Percentiles rank a stretch among this genome's conserved stretches.
phyloP scores from a whole-genome alignment of 345 rosid species.

The Durio zibethinus region DNA sequence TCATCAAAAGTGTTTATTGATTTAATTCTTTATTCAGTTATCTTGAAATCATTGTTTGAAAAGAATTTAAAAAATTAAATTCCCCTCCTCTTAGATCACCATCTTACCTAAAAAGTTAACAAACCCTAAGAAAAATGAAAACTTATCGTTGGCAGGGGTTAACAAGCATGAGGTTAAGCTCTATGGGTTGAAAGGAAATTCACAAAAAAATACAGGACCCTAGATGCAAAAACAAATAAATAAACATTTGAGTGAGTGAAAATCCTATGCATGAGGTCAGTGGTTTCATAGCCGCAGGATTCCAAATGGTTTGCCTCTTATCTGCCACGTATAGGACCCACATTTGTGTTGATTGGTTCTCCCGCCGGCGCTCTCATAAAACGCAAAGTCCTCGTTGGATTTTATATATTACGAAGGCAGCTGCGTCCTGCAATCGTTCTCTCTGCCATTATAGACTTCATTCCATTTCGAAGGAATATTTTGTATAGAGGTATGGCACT shows the following conservation, averaged over 20 bases:
- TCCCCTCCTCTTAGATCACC: no score
- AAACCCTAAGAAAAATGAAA: no score
- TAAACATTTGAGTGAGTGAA: background rate
- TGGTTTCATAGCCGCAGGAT: conserved; percentile 41
- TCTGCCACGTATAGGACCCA: conserved; percentile 63
- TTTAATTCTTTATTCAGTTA: no score
- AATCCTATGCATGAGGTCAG: background rate
- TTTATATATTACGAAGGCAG: background rate
- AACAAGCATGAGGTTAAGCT: no score
- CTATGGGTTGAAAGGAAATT: background rate
- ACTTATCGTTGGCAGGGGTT: background rate
- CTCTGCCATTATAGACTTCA: background rate
- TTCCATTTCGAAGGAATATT: background rate
- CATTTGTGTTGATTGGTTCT: conserved; percentile 30
- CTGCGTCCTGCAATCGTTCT: background rate
- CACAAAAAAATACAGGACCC: background rate
- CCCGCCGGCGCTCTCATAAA: conserved; percentile 49
- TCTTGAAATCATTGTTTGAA: no score
- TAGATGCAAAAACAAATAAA: background rate
- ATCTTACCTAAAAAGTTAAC: no score
- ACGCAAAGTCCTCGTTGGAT: background rate
- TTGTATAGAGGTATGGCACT: conserved; percentile 5
- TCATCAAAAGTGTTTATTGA: no score
- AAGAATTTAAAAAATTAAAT: no score
- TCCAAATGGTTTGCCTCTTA: conserved; percentile 36